phyloP scores from a whole-genome alignment of 139 green algal genomes.

The Coelastrella sp. region DNA sequence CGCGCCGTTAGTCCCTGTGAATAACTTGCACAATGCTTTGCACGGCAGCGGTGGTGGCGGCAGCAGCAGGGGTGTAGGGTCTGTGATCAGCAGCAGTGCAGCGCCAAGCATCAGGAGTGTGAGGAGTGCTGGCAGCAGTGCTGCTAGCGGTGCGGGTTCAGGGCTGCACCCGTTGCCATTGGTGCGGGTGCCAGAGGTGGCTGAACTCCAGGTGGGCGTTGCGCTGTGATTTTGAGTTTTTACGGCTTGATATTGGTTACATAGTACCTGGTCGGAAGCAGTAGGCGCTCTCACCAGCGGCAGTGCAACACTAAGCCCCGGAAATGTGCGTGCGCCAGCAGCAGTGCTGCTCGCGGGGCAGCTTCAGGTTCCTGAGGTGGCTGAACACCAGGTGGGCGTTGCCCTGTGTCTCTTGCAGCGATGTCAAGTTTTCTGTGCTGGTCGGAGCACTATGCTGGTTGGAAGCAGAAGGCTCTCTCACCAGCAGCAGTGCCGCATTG shows the following conservation, averaged over 20 bases:
- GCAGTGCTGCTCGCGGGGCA: background rate
- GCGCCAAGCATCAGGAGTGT: background rate
- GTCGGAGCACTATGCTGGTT: background rate
- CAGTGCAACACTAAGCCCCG: background rate
- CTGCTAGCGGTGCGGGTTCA: background rate
- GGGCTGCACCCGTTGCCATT: background rate
- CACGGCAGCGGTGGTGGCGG: background rate
- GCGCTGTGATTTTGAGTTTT: background rate
- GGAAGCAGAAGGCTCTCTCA: background rate
- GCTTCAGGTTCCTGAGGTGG: background rate
- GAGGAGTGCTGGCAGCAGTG: constrained; percentile 25
- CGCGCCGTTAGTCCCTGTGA: background rate
- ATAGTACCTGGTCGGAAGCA: background rate
- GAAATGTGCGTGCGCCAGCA: background rate
- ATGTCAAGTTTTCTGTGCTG: background rate
- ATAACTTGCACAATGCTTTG: background rate
- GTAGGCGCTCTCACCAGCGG: background rate
- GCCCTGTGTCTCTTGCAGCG: no score
- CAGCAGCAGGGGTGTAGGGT: background rate
- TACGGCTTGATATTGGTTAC: background rate
- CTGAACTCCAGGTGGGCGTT: background rate
- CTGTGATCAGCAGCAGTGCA: background rate
- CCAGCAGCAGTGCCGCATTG: background rate
- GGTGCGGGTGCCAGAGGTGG: constrained; percentile 22
- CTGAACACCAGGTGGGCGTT: no score